Percentiles rank a stretch among this genome's conserved stretches.
Evolutionary conservation across 495 filamentous ascomycete species (phyloP).

Genomic region (Trichoderma parareesei): DNA sequence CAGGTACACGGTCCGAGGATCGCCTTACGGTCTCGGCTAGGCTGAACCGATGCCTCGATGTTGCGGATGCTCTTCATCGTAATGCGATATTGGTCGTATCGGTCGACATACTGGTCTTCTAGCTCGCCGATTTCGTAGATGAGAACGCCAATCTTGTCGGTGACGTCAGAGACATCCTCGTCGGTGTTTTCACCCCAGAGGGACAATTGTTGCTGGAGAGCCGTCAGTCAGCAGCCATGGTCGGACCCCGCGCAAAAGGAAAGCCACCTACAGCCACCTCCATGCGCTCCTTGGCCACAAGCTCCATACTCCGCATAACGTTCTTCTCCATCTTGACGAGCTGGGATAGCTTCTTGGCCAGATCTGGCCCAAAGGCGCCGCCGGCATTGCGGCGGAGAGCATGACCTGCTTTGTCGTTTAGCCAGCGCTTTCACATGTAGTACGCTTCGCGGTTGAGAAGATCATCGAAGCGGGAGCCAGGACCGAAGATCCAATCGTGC

Average conservation of each 20-base stretch:
- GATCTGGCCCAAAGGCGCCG: conserved; percentile 91
- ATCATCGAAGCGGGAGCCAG: neutral
- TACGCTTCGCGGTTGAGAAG: neutral
- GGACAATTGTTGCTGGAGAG: conserved; percentile 83
- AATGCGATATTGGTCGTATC: conserved; percentile 97
- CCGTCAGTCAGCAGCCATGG: conserved; percentile 21
- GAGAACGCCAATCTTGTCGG: conserved; percentile 94
- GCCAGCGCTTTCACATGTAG: neutral
- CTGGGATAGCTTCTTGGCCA: conserved; percentile 93
- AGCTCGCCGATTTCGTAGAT: conserved; percentile 98
- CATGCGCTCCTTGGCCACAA: conserved; percentile 92
- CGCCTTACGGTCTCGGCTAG: conserved; percentile 84
- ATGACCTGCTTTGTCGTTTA: conserved; percentile 58
- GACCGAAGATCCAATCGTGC: neutral
- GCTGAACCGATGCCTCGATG: conserved; percentile 96
- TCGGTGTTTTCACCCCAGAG: conserved; percentile 96
- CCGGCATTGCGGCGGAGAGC: conserved; percentile 83
- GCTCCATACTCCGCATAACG: conserved; percentile 95
- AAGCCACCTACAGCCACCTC: conserved; percentile 76
- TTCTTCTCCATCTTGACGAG: conserved; percentile 99
- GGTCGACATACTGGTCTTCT: conserved; percentile 95
- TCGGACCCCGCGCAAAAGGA: neutral
- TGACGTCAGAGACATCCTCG: conserved; percentile 97
- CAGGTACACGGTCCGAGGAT: neutral
- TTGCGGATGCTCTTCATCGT: conserved; percentile 99